Evolutionary conservation across 768 basidiomycete species (phyloP).

Genomic region (Lactarius hatsudake): DNA sequence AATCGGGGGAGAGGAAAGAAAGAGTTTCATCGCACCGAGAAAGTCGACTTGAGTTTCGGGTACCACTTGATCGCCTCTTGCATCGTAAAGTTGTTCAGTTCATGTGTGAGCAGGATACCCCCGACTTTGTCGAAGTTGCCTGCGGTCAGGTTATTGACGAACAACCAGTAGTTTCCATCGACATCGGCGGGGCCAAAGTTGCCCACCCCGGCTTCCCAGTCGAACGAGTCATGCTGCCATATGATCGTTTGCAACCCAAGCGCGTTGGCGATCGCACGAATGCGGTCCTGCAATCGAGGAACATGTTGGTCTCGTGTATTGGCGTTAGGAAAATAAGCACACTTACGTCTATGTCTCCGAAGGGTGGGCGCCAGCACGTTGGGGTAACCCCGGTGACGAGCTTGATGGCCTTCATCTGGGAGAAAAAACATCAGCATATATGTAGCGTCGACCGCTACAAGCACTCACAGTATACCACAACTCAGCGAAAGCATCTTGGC

Average conservation of each 20-base stretch:
- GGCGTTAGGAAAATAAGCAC: not conserved
- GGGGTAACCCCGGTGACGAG: slow-evolving; percentile 54
- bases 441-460: not conserved
- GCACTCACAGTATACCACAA: slow-evolving; percentile 61
- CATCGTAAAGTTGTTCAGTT: slow-evolving; percentile 62
- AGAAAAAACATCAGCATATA: not conserved
- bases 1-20: not conserved
- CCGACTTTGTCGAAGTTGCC: slow-evolving; percentile 33
- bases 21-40: slow-evolving; percentile 37
- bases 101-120: slow-evolving; percentile 55
- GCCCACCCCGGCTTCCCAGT: slow-evolving; percentile 49
- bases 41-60: slow-evolving; percentile 42
- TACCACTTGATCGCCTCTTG: slow-evolving; percentile 54
- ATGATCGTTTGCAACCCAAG: slow-evolving; percentile 70
- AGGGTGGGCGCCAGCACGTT: slow-evolving; percentile 61
- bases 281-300: slow-evolving; percentile 45
- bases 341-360: slow-evolving; percentile 56
- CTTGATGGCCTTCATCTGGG: slow-evolving; percentile 50
- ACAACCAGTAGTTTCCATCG: slow-evolving; percentile 9
- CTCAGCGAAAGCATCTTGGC: slow-evolving; percentile 70
- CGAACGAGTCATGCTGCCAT: slow-evolving; percentile 69
- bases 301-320: not conserved
- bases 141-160: slow-evolving; percentile 15
- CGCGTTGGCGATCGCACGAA: slow-evolving; percentile 64
- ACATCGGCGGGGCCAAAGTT: slow-evolving; percentile 10